Evolutionary conservation across 2,329 filamentous ascomycete genomes (phyloP), one percentile per base, ranked within the genome.

Genomic region (Colletotrichum lini): DNA sequence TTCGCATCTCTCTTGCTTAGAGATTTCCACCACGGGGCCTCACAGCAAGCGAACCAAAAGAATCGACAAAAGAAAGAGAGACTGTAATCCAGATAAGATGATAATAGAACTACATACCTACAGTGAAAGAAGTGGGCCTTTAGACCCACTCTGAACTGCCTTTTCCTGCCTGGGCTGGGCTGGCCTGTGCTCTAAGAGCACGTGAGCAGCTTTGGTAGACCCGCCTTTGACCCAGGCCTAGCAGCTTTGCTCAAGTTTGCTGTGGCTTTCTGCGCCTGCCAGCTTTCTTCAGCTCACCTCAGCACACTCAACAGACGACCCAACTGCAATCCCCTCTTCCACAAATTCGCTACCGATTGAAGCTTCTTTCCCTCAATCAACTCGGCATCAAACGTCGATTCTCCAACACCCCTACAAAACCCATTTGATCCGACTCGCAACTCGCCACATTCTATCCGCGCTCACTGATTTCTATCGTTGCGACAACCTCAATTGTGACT

Each of bases 161-260:
- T 30, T 30, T 53, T 40, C 47, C 35, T 63, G 45, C 56, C 26
- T 30, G 49, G 65, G 0, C 12, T 26, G 26, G 26, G 4, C 16
- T 50, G 44, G 44, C 21, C 61, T 53, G 66, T 66, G 67, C 63
- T n/a, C 16, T 2, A 1, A 42, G 26, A 42, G 57, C 67, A 70
- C 67, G 67, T 70, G 67, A 70, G 62, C 58, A 67, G 54, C 30
- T 67, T 18, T 44, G 30, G 10, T 49, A 49, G 63, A 26, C 26
- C 59, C 35, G n/a, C 30, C n/a, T 50, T 44, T 26, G 56, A 12
- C 38, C 35, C 21, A 44, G 56, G 40, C 50, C 58, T 35, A 35
- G 30, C 30, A 35, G 30, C 30, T 35, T 54, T 49, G 45, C 44
- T 57, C 30, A 35, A 35, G 30, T 54, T 30, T 49, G 52, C 66